These are phyloP conservation scores for Fusarium austroafricanum DNA, from an alignment of 2,329 filamentous ascomycete genomes.

Conservation along the genomic window DNA sequence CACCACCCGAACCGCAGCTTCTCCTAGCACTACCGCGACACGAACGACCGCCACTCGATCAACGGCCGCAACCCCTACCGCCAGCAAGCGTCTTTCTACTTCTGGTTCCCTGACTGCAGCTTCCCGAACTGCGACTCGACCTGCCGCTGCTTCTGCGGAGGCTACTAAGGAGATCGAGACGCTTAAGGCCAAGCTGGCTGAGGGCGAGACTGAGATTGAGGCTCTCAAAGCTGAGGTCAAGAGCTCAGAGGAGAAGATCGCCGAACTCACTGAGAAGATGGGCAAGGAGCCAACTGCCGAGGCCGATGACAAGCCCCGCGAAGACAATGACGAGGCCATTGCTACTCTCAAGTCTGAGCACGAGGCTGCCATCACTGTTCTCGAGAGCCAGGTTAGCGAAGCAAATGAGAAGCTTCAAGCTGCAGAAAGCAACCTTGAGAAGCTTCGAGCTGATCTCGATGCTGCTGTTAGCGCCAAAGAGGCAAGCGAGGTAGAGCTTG, in stretches of 20 bases:
- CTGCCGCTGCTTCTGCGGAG: constrained; percentile 56
- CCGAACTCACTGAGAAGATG: constrained; percentile 65
- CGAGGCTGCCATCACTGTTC: constrained; percentile 59
- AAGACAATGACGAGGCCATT: constrained; percentile 58
- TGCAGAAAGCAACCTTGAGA: constrained; percentile 63
- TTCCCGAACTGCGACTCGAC: constrained; percentile 54
- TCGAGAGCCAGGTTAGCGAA: constrained; percentile 62
- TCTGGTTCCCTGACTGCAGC: constrained; percentile 55
- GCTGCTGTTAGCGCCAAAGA: constrained; percentile 63
- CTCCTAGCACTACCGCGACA: constrained; percentile 21
- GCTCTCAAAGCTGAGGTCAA: constrained; percentile 67
- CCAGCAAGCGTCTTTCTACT: constrained; percentile 68
- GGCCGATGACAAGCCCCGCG: constrained; percentile 55
- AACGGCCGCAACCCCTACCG: constrained; percentile 55
- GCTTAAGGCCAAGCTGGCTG: constrained; percentile 68
- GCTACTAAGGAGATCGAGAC: constrained; percentile 68
- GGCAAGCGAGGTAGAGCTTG: constrained; percentile 60
- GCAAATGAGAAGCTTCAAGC: constrained; percentile 62
- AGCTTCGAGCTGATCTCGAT: constrained; percentile 61
- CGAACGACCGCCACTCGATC: constrained; percentile 51
- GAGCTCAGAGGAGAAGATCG: constrained; percentile 66
- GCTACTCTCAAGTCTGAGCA: constrained; percentile 63
- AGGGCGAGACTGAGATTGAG: constrained; percentile 68
- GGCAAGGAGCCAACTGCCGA: constrained; percentile 55
- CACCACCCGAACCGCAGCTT: constrained; percentile 44